phyloP scores from a whole-genome alignment of 179 eudicot genomes.

The Heliamphora pulchella region DNA sequence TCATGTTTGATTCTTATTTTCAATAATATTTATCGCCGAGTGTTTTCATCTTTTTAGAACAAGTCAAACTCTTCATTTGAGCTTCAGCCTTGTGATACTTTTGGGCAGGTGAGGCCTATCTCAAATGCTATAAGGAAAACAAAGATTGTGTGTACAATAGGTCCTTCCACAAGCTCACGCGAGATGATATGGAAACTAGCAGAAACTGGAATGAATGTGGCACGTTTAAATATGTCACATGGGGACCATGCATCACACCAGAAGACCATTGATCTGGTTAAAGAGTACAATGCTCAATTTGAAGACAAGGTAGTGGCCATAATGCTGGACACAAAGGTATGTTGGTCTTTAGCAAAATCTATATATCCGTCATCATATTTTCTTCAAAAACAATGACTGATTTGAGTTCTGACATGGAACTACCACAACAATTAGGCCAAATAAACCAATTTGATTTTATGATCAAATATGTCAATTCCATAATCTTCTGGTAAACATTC shows the following conservation, averaged over 20 bases:
- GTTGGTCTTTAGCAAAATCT: not conserved
- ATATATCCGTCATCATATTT: not conserved
- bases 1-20: not conserved
- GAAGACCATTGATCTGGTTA: conserved; percentile 87
- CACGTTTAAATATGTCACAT: conserved; percentile 96
- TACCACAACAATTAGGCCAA: no score
- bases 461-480: no score
- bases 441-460: no score
- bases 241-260: conserved; percentile 95
- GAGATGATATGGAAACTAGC: conserved; percentile 99
- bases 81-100: conserved; percentile 35
- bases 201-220: conserved; percentile 95
- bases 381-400: not conserved
- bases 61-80: conserved; percentile 33
- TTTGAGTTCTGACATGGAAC: not conserved
- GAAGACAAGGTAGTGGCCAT: conserved; percentile 81
- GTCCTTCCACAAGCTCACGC: conserved; percentile 79
- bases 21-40: not conserved
- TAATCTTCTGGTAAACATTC: no score
- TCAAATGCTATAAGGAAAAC: conserved; percentile 54
- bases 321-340: conserved; percentile 96
- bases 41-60: conserved; percentile 12
- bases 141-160: conserved; percentile 96
- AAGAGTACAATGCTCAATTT: conserved; percentile 86
- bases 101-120: conserved; percentile 19